Evolutionary conservation across 129 eudicot genomes (phyloP), one percentile per base, ranked within the genome.

Genomic region (Flaveria trinervia): DNA sequence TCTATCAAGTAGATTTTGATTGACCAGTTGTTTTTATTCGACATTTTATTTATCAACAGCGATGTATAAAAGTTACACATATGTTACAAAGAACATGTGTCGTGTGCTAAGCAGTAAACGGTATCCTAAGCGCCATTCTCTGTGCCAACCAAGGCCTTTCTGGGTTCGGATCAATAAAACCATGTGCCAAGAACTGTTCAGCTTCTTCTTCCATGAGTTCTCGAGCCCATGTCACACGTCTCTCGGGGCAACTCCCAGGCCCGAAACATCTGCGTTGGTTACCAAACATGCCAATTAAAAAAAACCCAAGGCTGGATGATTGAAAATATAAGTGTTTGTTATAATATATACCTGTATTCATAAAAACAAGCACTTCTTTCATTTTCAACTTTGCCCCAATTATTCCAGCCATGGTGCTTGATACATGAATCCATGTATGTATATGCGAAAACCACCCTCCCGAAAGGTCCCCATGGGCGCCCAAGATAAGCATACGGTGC

Each of bases 381-480:
- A 76, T 90, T 90, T 81, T 93, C 98, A 2, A 75, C 10, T 68
- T 90, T 90, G n/a, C 96, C 93, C 97, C 98, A 93, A 65, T 93
- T 89, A 72, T 93, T 65, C 98, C 98, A 93, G 20, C 97, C 98
- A 41, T 72, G 88, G 30, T 84, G 85, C 75, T 67, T 90, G 39
- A 93, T 70, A 65, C 98, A 90, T 78, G 89, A 83, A 84, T 93
- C 98, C 96, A 93, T 87, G 26, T 75, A 87, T 0, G 96, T 88
- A 70, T 87, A 90, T 7, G 93, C 98, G 62, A 84, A 93, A 65
- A 93, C 93, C 68, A 93, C 98, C 80, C 98, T 83, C 72, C 97
- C 98, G 65, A 88, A 90, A 71, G 98, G 92, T 20, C 97, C 96
- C 96, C 98, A 93, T 13, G 98, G 98, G 56, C 97, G 89, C 71